Percentiles rank a stretch among this genome's conserved stretches.
These are phyloP conservation scores for Staphylotrichum longicolle DNA, from an alignment of 495 filamentous ascomycete genomes.

Conservation along the genomic window DNA sequence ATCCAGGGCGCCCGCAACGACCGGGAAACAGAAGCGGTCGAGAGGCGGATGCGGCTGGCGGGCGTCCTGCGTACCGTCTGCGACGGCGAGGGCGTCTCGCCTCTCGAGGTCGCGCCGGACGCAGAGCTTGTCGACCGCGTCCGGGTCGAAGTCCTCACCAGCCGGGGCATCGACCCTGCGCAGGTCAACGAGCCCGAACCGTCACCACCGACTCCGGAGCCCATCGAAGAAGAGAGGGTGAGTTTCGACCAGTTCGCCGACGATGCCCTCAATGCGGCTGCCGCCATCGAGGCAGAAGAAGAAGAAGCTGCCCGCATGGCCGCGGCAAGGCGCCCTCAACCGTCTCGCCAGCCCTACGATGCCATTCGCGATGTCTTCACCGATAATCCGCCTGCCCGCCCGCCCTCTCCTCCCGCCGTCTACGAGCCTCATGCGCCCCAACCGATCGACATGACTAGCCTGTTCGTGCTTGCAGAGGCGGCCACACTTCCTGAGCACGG, in stretches of 20 bases:
- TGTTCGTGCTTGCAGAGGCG: slow-evolving; percentile 36
- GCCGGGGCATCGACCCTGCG: slow-evolving; percentile 33
- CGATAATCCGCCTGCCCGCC: slow-evolving; percentile 28
- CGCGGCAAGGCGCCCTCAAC: slow-evolving; percentile 23
- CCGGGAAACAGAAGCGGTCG: slow-evolving; percentile 22
- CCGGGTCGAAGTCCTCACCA: slow-evolving; percentile 26
- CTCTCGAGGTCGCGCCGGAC: slow-evolving; percentile 37
- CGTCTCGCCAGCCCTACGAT: slow-evolving; percentile 44
- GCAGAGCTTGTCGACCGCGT: slow-evolving; percentile 35
- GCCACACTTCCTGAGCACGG: slow-evolving; percentile 23
- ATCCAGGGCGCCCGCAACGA: slow-evolving; percentile 37
- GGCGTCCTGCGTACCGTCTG: slow-evolving; percentile 29
- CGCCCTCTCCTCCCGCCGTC: slow-evolving; percentile 7
- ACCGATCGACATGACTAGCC: slow-evolving; percentile 18
- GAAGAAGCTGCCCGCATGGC: slow-evolving; percentile 25
- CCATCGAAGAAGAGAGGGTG: slow-evolving; percentile 3
- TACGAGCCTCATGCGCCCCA: not conserved
- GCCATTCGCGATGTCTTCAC: slow-evolving; percentile 49
- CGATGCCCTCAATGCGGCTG: slow-evolving; percentile 23
- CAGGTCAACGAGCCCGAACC: slow-evolving; percentile 11
- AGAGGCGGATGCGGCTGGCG: slow-evolving; percentile 24
- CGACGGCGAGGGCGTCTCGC: slow-evolving; percentile 34
- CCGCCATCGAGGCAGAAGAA: slow-evolving; percentile 29
- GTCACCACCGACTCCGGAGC: slow-evolving; percentile 1
- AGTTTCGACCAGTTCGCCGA: slow-evolving; percentile 27